Base-by-base conservation (phyloP, 495 filamentous ascomycete genomes). In the Lasiosphaeriaceae sp. region DNA sequence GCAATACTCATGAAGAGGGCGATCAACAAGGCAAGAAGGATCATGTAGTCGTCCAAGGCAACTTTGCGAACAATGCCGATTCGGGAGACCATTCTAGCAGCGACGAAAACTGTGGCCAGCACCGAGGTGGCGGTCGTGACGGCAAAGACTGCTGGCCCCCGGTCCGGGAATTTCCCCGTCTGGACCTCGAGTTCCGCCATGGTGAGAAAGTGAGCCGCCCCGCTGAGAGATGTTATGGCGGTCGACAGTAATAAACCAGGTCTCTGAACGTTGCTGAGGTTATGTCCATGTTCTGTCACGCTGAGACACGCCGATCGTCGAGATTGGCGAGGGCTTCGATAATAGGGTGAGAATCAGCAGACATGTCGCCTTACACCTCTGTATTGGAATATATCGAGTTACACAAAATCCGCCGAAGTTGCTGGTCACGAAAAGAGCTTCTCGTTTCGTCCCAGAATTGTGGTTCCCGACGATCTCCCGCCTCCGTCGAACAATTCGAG, bases 11-110 rank as follows among this genome's bases (percentile, higher is more conserved):
- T 82, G 22, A 83, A 89, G 56, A 92, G 85, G 41, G 91, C 84
- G 22, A 96, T 71, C 23, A 90, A 79, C 92, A 90, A 96, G 59
- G 92, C 90, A 55, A 90, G 43, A 21, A 91, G 66, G 58, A 97
- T 96, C 62, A 89, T 80, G 74, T 89, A 90, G 73, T 97, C 93
- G 68, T 96, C 90, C 67, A 77, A 76, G 26, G 78, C 80, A 14
- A 92, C 70, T 54, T 74, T 82, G 58, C 81, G 83, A 47, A 95
- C 85, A 35, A 97, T 85, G 29, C 81, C 84, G 46, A 84, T 76
- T 22, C 91, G 82, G 37, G 88, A 90, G 26, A 89, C 62, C 52
- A 95, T 77, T 21, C 91, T 82, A 2, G 89, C 78, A 23, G 76
- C 77, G 53, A 95, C 89, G 64, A 94, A 90, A 23, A 87, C 63